Base-by-base conservation (phyloP, 2,329 filamentous ascomycete species). In the Trichoderma sp. region DNA sequence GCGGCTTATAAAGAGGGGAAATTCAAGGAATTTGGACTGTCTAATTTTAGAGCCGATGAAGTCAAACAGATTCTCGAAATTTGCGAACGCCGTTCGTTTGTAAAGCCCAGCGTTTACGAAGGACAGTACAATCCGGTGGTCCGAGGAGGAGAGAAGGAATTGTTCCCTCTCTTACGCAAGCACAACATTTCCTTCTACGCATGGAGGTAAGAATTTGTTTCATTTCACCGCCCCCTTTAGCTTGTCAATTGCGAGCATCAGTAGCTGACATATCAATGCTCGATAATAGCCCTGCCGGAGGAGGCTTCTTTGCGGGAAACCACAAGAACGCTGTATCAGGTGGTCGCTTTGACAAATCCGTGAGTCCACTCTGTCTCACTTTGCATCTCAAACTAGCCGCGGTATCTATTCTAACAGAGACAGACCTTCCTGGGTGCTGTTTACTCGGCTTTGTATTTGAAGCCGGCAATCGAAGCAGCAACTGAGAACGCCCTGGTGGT, bases 1-100 rank as follows among this genome's bases (percentile, higher is more conserved):
- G 64, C 55, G 34, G 58, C 59, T 4, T 68, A 55, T 4, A 54
- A 8, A 16, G 46, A 58, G 16, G 91, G 91, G 59, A 94, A 93
- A 76, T 95, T 96, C 74, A 87, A 91, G 72, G 70, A 77, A 0
- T 84, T 84, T 69, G 84, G 83, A 0, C 68, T 86, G 4, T 83
- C 79, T 11, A 86, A 85, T 71, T 84, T 81, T 71, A 75, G 76
- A 0, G 79, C 79, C 1, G 77, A 77, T 2, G 81, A 86, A 69
- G 83, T 86, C 0, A 76, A 81, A 60, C 66, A 78, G 55, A 76
- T 85, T 3, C 66, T 82, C 39, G 74, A 77, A 11, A 79, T 84
- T 14, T 85, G 83, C 71, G 77, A 81, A 46, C 70, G 79, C 21
- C 74, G 79, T 4, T 79, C 78, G 1, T 84, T 74, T 30, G 76